These are phyloP conservation scores for Xylariaceae sp. DNA, from an alignment of 2,329 filamentous ascomycete genomes.

Conservation along the genomic window DNA sequence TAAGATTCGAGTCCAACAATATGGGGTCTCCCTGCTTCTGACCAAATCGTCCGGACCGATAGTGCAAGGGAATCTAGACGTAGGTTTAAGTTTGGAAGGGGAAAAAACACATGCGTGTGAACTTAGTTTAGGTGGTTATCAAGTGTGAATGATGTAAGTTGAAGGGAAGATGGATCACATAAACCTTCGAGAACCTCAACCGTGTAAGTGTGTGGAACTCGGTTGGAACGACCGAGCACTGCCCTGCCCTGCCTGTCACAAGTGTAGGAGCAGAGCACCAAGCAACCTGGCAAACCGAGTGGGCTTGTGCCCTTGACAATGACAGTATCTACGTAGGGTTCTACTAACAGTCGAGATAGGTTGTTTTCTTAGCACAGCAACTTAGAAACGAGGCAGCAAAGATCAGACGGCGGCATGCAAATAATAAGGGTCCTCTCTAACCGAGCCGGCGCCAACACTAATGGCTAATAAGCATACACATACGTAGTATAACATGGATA, in stretches of 20 bases:
- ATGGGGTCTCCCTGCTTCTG: conserved; percentile 2
- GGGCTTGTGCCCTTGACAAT: neutral
- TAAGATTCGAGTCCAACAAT: conserved; percentile 14
- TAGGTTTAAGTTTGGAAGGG: neutral
- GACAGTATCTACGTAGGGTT: neutral
- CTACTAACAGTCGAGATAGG: neutral
- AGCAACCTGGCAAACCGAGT: too few relatives aligned
- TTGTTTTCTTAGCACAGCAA: neutral
- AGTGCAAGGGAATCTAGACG: neutral
- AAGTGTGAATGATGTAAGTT: neutral
- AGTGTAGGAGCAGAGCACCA: neutral
- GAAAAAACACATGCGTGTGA: neutral
- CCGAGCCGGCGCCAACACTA: neutral
- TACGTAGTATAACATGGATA: neutral
- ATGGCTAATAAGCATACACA: neutral
- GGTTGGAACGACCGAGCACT: neutral
- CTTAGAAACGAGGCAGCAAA: conserved; percentile 2
- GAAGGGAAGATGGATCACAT: neutral
- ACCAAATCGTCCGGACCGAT: neutral
- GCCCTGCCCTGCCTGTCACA: neutral
- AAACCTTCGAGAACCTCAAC: neutral
- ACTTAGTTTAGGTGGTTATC: neutral
- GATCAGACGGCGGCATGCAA: conserved; percentile 6
- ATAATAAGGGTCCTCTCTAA: neutral
- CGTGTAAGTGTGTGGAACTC: neutral